Evolutionary conservation across 2,329 filamentous ascomycete species (phyloP).

Genomic region (Fusarium chlamydosporum): DNA sequence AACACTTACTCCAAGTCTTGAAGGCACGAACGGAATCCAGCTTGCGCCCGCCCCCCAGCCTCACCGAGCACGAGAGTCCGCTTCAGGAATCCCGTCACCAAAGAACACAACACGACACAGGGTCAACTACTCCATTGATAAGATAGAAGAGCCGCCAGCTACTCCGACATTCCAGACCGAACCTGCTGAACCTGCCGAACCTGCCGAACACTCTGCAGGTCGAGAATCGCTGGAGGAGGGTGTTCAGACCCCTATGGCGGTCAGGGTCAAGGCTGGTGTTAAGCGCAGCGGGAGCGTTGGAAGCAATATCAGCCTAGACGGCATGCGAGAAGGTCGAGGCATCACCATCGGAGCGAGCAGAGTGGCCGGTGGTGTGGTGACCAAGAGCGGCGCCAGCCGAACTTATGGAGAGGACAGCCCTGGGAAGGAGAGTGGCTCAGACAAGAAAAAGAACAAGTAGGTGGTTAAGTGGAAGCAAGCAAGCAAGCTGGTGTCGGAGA

Average conservation of each 20-base stretch:
- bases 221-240: constrained; percentile 41
- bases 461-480: neutral
- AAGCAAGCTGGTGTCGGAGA: neutral
- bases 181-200: neutral
- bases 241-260: constrained; percentile 35
- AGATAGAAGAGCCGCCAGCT: constrained; percentile 31
- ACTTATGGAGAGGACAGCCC: constrained; percentile 35
- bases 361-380: constrained; percentile 56
- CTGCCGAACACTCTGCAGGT: constrained; percentile 2
- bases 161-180: constrained; percentile 31
- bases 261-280: constrained; percentile 29
- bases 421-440: constrained; percentile 29
- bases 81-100: constrained; percentile 35
- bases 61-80: constrained; percentile 52
- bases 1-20: constrained; percentile 48
- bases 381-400: constrained; percentile 46
- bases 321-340: constrained; percentile 57
- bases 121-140: constrained; percentile 34
- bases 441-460: constrained; percentile 43
- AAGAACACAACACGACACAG: constrained; percentile 38
- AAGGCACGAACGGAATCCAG: constrained; percentile 29
- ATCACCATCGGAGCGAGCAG: constrained; percentile 59
- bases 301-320: constrained; percentile 59
- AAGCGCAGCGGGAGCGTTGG: constrained; percentile 50
- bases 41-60: constrained; percentile 38